Evolutionary conservation across 164 flowering plant genomes (phyloP).

Genomic region (Umbellularia californica): DNA sequence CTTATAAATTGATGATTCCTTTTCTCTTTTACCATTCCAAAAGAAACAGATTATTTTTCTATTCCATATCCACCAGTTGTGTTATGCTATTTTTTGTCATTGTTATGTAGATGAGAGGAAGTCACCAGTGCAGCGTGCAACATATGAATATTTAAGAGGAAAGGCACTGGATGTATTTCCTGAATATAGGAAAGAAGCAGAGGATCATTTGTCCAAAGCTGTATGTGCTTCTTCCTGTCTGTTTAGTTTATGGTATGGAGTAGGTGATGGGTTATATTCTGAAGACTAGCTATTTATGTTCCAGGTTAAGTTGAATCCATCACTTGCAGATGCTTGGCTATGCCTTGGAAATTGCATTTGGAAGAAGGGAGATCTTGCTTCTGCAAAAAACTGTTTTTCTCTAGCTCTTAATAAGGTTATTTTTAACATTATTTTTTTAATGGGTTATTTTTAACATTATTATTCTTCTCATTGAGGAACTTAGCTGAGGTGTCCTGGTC

Average conservation of each 20-base stretch:
- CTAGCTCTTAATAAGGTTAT: constrained; percentile 76
- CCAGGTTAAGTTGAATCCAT: constrained; percentile 95
- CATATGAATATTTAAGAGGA: constrained; percentile 73
- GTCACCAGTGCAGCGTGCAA: constrained; percentile 55
- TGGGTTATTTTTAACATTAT: neutral
- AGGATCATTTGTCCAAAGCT: constrained; percentile 94
- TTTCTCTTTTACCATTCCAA: too few species aligned
- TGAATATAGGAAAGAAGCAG: constrained; percentile 81
- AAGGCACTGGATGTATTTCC: constrained; percentile 76
- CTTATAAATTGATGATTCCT: too few species aligned
- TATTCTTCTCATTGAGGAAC: neutral
- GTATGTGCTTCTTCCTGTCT: constrained; percentile 35
- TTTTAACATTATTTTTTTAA: neutral
- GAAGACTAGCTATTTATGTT: constrained; percentile 14
- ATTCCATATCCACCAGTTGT: neutral
- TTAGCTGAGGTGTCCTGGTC: neutral
- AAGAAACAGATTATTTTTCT: neutral
- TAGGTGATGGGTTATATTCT: constrained; percentile 8
- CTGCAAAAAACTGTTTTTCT: constrained; percentile 70
- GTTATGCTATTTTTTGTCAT: neutral
- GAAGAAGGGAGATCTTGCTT: constrained; percentile 83
- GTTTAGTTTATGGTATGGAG: constrained; percentile 5
- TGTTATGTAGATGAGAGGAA: constrained; percentile 57
- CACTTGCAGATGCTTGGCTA: constrained; percentile 92
- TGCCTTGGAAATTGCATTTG: constrained; percentile 85